These are phyloP conservation scores for Globisporangium sylvaticum DNA, from an alignment of 352 stramenopile genomes.

Conservation along the genomic window DNA sequence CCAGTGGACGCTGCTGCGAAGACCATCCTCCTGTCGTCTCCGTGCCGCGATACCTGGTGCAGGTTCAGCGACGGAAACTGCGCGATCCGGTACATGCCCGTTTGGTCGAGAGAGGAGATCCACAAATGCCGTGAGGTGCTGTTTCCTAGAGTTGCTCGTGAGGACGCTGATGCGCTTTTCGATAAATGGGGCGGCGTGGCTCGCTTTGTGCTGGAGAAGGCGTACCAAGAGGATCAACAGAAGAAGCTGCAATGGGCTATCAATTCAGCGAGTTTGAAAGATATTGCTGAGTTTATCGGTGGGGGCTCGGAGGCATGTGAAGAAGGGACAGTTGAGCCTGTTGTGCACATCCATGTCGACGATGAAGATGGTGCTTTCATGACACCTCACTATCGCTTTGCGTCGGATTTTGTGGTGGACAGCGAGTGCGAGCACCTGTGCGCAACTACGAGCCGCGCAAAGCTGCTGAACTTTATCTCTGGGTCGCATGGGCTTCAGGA, in stretches of 20 bases:
- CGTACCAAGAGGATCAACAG: background rate
- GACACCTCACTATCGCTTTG: background rate
- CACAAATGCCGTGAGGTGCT: background rate
- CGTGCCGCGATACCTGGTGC: background rate
- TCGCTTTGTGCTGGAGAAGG: background rate
- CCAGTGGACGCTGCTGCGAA: background rate
- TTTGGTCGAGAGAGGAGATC: background rate
- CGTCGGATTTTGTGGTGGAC: background rate
- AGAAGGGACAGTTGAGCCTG: background rate
- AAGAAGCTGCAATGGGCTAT: background rate
- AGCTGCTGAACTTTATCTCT: background rate
- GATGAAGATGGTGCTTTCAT: background rate
- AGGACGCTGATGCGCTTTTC: background rate
- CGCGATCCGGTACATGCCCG: background rate
- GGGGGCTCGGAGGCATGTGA: background rate
- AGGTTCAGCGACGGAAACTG: background rate
- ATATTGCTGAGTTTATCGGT: background rate
- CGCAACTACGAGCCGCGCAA: background rate
- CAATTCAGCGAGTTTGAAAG: background rate
- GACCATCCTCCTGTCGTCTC: background rate
- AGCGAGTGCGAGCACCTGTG: background rate
- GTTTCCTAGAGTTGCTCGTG: background rate
- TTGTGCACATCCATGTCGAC: background rate
- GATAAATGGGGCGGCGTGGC: background rate
- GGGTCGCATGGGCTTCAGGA: background rate